Evolutionary conservation across 1,284 basidiomycete species (phyloP).

Genomic region (Leccinum angustisporum): DNA sequence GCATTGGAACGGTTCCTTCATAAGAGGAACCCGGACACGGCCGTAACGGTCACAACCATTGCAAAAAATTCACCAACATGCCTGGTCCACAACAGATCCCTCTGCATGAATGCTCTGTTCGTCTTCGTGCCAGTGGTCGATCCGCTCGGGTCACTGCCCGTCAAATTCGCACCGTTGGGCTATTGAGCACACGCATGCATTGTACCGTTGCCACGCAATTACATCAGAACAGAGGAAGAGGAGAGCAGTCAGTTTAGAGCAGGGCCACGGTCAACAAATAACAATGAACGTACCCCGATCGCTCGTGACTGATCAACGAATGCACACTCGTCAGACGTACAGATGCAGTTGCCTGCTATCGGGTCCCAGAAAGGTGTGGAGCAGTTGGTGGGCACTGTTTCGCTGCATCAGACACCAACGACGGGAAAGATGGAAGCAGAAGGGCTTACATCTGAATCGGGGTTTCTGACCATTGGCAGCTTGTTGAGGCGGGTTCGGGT

Average conservation of each 20-base stretch:
- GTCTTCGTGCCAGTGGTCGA: constrained; percentile 42
- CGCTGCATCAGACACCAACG: not conserved
- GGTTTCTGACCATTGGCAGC: constrained; percentile 36
- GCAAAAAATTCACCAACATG: not conserved
- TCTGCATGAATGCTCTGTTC: constrained; percentile 39
- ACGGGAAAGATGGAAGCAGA: not conserved
- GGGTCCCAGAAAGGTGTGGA: constrained; percentile 82
- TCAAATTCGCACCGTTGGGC: constrained; percentile 71
- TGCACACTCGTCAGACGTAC: constrained; percentile 52
- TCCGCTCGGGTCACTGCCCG: constrained; percentile 36
- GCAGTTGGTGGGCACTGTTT: constrained; percentile 67
- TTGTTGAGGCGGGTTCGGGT: constrained; percentile 67
- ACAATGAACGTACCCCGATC: constrained; percentile 53
- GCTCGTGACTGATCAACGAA: constrained; percentile 65
- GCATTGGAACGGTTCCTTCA: not conserved
- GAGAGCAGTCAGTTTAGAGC: not conserved
- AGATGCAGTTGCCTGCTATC: constrained; percentile 62
- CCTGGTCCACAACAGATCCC: not conserved
- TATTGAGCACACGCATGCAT: constrained; percentile 21
- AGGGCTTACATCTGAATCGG: constrained; percentile 52
- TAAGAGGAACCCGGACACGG: not conserved
- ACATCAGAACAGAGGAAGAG: not conserved
- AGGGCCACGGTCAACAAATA: not conserved
- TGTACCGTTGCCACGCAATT: not conserved
- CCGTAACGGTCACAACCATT: not conserved